phyloP scores from a whole-genome alignment of 768 basidiomycete species.

The Agaricus blazei region DNA sequence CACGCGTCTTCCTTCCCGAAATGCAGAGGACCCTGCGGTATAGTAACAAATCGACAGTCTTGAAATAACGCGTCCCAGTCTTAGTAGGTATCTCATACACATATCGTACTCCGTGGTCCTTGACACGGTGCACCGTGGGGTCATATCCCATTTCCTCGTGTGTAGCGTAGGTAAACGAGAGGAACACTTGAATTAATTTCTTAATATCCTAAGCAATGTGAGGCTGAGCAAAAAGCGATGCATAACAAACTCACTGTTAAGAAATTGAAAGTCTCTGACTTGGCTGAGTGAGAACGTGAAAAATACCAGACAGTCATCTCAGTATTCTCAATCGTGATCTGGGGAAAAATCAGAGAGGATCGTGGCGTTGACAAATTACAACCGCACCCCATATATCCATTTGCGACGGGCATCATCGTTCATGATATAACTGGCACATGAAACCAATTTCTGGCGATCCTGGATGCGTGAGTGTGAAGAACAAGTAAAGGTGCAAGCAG shows the following conservation, averaged over 20 bases:
- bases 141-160: constrained; percentile 7
- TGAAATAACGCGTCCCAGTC: background rate
- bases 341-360: background rate
- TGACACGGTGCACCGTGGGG: background rate
- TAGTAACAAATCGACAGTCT: background rate
- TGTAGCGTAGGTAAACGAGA: constrained; percentile 5
- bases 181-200: constrained; percentile 2
- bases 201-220: background rate
- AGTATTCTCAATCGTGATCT: constrained; percentile 11
- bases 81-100: constrained; percentile 1
- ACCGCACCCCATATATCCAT: constrained; percentile 18
- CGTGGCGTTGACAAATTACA: background rate
- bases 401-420: constrained; percentile 20
- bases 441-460: constrained; percentile 9
- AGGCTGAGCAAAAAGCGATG: background rate
- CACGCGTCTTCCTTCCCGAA: constrained; percentile 5
- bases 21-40: background rate
- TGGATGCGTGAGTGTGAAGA: background rate
- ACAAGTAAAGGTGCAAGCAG: background rate
- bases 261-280: constrained; percentile 8
- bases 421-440: constrained; percentile 15
- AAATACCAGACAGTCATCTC: background rate
- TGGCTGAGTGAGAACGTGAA: background rate
- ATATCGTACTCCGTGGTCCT: background rate
- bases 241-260: background rate